A percentile compares a stretch with the other conserved stretches of the same genome.
phyloP scores from a whole-genome alignment of 192 early-diverging fungal genomes.

The Neocallimastix lanati region DNA sequence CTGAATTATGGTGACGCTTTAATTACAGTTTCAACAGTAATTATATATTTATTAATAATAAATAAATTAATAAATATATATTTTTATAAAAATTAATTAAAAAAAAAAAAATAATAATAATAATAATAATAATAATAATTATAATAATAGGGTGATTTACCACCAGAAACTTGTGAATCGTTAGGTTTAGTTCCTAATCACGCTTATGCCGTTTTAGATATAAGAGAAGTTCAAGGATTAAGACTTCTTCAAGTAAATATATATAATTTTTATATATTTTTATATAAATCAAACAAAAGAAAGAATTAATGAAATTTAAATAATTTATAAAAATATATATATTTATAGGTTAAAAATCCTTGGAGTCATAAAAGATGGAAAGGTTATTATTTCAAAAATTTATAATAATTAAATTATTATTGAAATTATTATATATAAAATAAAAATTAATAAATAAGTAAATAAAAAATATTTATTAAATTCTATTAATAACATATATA shows the following conservation, averaged over 20 bases:
- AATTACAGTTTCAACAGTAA: slow-evolving; percentile 66
- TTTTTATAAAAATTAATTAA: neutral
- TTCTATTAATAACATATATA: too few relatives aligned
- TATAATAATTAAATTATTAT: too few relatives aligned
- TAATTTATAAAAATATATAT: neutral
- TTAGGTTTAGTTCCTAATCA: slow-evolving; percentile 75
- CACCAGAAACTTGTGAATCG: slow-evolving; percentile 32
- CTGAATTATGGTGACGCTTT: slow-evolving; percentile 50
- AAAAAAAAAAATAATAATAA: too few relatives aligned
- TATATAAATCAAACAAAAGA: too few relatives aligned
- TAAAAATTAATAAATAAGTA: too few relatives aligned
- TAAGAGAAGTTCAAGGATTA: slow-evolving; percentile 34
- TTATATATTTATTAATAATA: neutral
- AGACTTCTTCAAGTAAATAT: slow-evolving; percentile 45
- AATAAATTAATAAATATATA: neutral
- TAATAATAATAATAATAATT: too few relatives aligned
- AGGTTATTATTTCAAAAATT: too few relatives aligned
- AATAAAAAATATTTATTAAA: too few relatives aligned
- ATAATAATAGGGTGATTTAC: slow-evolving; percentile 31
- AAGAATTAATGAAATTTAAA: too few relatives aligned
- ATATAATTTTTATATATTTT: too few relatives aligned
- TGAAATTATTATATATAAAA: too few relatives aligned
- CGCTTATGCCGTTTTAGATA: slow-evolving; percentile 60
- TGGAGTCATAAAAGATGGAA: slow-evolving; percentile 83
- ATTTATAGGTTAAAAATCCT: slow-evolving; percentile 47